These are phyloP conservation scores for Nemania abortiva DNA, from an alignment of 2,329 filamentous ascomycete species.

Conservation along the genomic window DNA sequence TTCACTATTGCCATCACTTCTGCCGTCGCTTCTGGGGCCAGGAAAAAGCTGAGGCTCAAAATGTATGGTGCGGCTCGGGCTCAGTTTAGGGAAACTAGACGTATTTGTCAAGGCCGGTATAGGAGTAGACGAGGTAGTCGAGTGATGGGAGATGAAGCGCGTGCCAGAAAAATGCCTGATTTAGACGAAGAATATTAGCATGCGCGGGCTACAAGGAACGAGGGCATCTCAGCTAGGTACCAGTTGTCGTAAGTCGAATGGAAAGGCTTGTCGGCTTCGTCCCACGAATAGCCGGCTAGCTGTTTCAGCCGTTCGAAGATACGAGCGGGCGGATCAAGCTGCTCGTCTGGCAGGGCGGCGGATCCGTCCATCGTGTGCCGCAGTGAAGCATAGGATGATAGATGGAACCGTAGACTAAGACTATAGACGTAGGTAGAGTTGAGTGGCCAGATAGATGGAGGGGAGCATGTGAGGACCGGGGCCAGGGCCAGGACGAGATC, in stretches of 20 bases:
- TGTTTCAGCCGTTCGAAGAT: constrained; percentile 80
- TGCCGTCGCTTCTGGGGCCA: constrained; percentile 54
- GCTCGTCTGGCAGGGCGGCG: constrained; percentile 64
- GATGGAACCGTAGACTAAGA: constrained; percentile 13
- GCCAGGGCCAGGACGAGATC: constrained; percentile 3
- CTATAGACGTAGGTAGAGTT: background rate
- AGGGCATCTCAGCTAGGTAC: constrained; percentile 59
- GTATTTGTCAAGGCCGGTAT: constrained; percentile 60
- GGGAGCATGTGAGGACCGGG: background rate
- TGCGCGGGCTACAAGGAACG: constrained; percentile 1
- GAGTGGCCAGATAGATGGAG: background rate
- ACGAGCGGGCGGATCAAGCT: constrained; percentile 72
- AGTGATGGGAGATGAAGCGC: constrained; percentile 66
- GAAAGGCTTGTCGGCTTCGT: constrained; percentile 69
- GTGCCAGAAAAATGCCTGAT: constrained; percentile 75
- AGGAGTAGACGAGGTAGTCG: constrained; percentile 61
- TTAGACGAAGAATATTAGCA: constrained; percentile 31
- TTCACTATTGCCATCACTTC: constrained; percentile 57
- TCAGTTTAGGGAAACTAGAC: constrained; percentile 57
- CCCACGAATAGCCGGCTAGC: constrained; percentile 81
- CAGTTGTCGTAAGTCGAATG: constrained; percentile 89
- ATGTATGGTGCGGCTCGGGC: constrained; percentile 59
- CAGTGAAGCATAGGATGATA: constrained; percentile 42
- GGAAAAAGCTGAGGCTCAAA: constrained; percentile 56
- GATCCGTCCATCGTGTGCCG: constrained; percentile 62